Evolutionary conservation across 164 flowering plant genomes (phyloP), one percentile per base, ranked within the genome.

Genomic region (Protea cynaroides): DNA sequence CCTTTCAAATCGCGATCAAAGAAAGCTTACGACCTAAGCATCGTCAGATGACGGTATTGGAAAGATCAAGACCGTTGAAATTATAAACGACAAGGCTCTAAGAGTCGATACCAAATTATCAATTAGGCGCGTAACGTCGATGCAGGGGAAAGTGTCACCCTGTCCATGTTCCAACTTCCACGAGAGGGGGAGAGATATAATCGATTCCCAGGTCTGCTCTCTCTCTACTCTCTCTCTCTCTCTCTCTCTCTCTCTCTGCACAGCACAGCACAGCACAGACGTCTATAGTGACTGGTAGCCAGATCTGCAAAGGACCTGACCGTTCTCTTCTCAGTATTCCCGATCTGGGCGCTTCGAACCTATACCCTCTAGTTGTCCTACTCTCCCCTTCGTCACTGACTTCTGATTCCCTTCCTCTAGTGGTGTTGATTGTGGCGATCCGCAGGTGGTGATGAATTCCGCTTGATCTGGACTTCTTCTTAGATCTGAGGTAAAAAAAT

Each of bases 401-500:
- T 8, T 55, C 53, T 24, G 8, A 15, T 4, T 10, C 57, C n/a
- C 22, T 36, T 34, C 62, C 1, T 24, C 18, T n/a, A 8, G 23
- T 29, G 68, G 4, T 21, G 52, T 14, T 25, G 37, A 53, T 23
- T n/a, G 51, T 60, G 59, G 18, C 38, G 52, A 50, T 25, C 22
- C 49, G 13, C 18, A 2, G 29, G 47, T 58, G 21, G 7, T 52
- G 24, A 9, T 8, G 40, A 60, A 40, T 52, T 53, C 55, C 22
- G 46, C 63, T 64, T 71, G 73, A 70, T 70, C 65, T 37, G 17
- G 21, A 43, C 25, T 63, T 23, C 14, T 63, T 34, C 37, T 44
- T 67, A 67, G 68, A 67, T 67, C 71, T 58, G 64, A 63, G 68
- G 75, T 63, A 62, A 72, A 14, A 25, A 22, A 44, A 14, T 25